Evolutionary conservation across 441 rosid species (phyloP).

Genomic region (Corymbia calophylla): DNA sequence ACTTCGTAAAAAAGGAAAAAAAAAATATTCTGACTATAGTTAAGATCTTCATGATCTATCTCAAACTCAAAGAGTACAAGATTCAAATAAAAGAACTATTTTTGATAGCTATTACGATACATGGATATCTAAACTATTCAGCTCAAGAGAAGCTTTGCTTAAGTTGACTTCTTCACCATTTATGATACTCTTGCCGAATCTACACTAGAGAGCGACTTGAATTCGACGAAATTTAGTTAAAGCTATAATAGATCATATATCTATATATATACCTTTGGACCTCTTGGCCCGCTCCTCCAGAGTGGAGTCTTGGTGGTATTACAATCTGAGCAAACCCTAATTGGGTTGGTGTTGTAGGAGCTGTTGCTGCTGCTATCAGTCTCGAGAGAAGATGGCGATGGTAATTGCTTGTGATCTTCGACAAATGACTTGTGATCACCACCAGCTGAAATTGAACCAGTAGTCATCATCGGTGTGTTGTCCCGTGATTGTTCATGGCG

Average conservation of each 20-base stretch:
- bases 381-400: conserved; percentile 16
- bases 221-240: not conserved
- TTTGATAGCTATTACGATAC: not conserved
- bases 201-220: not conserved
- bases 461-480: not conserved
- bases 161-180: not conserved
- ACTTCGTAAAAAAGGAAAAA: not conserved
- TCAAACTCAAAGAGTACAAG: not conserved
- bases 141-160: not conserved
- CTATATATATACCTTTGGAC: conserved; percentile 74
- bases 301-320: conserved; percentile 95
- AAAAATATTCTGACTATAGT: not conserved
- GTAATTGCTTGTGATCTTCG: conserved; percentile 19
- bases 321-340: conserved; percentile 96
- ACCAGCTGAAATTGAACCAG: not conserved
- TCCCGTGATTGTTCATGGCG: not conserved
- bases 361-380: conserved; percentile 17
- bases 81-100: not conserved
- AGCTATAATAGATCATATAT: not conserved
- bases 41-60: not conserved
- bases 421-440: conserved; percentile 1
- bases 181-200: not conserved
- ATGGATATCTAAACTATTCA: not conserved
- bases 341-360: conserved; percentile 20
- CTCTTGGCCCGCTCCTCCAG: conserved; percentile 95